Evolutionary conservation across 2,329 filamentous ascomycete species (phyloP).

Genomic region (Amesomyces nigricolor): DNA sequence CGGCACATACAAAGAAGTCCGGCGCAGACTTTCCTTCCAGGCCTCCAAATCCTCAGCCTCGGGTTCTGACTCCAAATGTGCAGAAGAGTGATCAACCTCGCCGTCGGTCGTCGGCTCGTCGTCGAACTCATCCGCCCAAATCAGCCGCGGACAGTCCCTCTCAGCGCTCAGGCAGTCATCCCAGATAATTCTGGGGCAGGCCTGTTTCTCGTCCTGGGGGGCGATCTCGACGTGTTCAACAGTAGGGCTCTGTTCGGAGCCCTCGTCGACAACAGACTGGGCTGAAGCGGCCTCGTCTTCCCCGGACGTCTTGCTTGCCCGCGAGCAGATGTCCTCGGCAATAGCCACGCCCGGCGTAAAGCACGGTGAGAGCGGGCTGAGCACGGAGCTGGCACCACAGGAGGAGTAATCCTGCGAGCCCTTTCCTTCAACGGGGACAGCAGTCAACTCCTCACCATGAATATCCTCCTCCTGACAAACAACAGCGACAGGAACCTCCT

Average conservation of each 20-base stretch:
- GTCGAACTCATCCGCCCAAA: not conserved
- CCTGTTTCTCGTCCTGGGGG: not conserved
- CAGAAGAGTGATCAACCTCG: not conserved
- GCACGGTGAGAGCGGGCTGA: conserved; percentile 20
- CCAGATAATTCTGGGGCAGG: too few relatives aligned
- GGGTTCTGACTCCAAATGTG: not conserved
- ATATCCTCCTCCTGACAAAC: too few relatives aligned
- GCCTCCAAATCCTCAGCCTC: not conserved
- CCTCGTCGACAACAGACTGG: not conserved
- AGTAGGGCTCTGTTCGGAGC: too few relatives aligned
- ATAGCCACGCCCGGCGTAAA: conserved; percentile 19
- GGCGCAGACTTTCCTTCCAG: conserved; percentile 10
- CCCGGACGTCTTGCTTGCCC: not conserved
- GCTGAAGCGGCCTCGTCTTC: not conserved
- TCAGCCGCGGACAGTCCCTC: too few relatives aligned
- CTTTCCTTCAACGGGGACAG: not conserved
- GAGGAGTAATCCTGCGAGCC: not conserved
- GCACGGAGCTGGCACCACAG: not conserved
- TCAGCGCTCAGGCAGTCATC: too few relatives aligned
- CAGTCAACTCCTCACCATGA: too few relatives aligned
- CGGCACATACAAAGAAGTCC: conserved; percentile 14
- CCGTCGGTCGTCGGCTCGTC: not conserved
- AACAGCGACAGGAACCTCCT: too few relatives aligned
- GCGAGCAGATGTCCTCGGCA: conserved; percentile 15
- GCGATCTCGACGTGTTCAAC: not conserved